Percentiles rank a stretch among this genome's conserved stretches.
phyloP scores from a whole-genome alignment of 768 basidiomycete genomes.

The Rhodocollybia butyracea region DNA sequence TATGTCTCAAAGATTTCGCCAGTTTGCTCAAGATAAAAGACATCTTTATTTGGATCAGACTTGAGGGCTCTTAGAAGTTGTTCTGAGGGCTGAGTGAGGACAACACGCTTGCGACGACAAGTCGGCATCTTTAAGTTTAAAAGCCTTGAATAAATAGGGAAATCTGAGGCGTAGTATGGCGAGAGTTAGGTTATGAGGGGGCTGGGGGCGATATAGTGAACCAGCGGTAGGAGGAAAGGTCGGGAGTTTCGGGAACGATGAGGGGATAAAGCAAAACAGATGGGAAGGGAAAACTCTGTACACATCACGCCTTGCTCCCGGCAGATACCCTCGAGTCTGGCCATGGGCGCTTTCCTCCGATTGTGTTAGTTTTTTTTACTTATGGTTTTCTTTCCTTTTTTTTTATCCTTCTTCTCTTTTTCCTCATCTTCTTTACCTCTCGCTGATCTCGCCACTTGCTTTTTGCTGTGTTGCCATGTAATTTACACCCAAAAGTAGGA shows the following conservation, averaged over 20 bases:
- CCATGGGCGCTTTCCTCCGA: too few relatives aligned
- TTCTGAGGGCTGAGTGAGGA: slow-evolving; percentile 79
- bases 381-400: too few relatives aligned
- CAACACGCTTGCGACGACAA: slow-evolving; percentile 86
- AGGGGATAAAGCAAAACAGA: slow-evolving; percentile 10
- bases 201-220: slow-evolving; percentile 1
- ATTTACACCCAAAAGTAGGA: too few relatives aligned
- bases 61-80: slow-evolving; percentile 63
- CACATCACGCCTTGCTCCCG: too few relatives aligned
- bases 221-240: neutral
- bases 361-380: too few relatives aligned
- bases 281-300: too few relatives aligned
- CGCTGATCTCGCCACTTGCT: too few relatives aligned
- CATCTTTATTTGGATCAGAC: slow-evolving; percentile 65
- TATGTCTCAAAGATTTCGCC: slow-evolving; percentile 98
- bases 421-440: too few relatives aligned
- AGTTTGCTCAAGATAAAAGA: slow-evolving; percentile 91
- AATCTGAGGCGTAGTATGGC: slow-evolving; percentile 10
- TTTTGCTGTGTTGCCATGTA: too few relatives aligned
- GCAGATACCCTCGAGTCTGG: too few relatives aligned
- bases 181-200: neutral
- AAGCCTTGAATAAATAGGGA: slow-evolving; percentile 21
- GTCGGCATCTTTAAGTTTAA: slow-evolving; percentile 62
- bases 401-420: too few relatives aligned
- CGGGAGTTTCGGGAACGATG: neutral